Evolutionary conservation across 371 early-diverging fungal genomes (phyloP).

Genomic region (Mucor indicus): DNA sequence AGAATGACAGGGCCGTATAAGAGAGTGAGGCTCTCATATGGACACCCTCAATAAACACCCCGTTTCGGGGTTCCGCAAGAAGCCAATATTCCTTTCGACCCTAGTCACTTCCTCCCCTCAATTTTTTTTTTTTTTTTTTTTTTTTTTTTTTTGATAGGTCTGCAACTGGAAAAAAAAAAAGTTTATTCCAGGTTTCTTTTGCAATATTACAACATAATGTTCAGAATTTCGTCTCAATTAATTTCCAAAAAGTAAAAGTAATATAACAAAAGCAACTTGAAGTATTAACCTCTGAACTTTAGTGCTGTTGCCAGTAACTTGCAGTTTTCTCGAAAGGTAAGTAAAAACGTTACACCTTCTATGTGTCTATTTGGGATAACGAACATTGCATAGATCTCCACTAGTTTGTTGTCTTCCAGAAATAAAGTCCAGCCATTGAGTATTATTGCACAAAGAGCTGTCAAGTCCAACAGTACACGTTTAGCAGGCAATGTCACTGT

Average conservation of each 20-base stretch:
- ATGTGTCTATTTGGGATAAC: too few species aligned
- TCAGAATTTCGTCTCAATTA: constrained; percentile 7
- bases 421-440: constrained; percentile 11
- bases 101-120: constrained; percentile 6
- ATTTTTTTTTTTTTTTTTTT: background rate
- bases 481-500: constrained; percentile 9
- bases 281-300: background rate
- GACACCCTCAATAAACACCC: too few species aligned
- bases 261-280: too few species aligned
- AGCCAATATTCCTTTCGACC: too few species aligned
- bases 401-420: constrained; percentile 10
- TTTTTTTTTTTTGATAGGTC: background rate
- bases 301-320: constrained; percentile 8
- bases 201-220: constrained; percentile 1
- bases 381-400: constrained; percentile 23
- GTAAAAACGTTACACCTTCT: background rate
- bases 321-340: constrained; percentile 19
- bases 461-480: constrained; percentile 10
- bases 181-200: background rate
- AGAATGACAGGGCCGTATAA: too few species aligned
- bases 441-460: constrained; percentile 13
- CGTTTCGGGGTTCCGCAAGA: too few species aligned
- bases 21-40: too few species aligned
- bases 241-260: constrained; percentile 12
- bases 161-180: background rate